A percentile compares a stretch with the other conserved stretches of the same genome.
Conservation (phyloP, 495 filamentous ascomycete species). For the Penicillium roqueforti region DNA sequence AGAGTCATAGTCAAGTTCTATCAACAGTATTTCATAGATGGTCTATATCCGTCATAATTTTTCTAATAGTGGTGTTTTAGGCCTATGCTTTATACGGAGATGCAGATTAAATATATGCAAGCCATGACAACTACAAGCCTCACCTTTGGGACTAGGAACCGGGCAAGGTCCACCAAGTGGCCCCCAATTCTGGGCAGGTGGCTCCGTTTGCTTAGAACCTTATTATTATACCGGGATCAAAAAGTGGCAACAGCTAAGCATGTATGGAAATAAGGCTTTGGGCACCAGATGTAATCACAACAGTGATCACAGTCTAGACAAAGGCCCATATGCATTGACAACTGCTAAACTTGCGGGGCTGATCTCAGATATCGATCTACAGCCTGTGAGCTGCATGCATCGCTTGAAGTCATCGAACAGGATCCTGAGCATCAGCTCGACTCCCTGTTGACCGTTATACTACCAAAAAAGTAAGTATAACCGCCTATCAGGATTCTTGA, state of each 20-base stretch:
- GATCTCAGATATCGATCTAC: conserved; percentile 45
- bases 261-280: too few relatives aligned
- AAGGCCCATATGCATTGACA: conserved; percentile 36
- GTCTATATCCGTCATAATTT: neutral
- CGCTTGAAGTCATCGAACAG: conserved; percentile 48
- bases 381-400: conserved; percentile 50
- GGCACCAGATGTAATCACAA: neutral
- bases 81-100: neutral
- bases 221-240: too few relatives aligned
- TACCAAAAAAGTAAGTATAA: conserved; percentile 8
- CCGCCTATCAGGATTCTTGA: neutral
- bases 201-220: too few relatives aligned
- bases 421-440: conserved; percentile 37
- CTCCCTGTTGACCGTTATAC: conserved; percentile 40
- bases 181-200: too few relatives aligned
- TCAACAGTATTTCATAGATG: neutral
- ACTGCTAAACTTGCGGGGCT: conserved; percentile 34
- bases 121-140: too few relatives aligned
- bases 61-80: neutral
- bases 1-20: too few relatives aligned
- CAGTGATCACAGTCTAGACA: conserved; percentile 30
- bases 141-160: too few relatives aligned
- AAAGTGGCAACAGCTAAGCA: too few relatives aligned
- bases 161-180: too few relatives aligned
- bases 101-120: neutral